Conservation (phyloP, 768 basidiomycete genomes). For the Chiua virens region DNA sequence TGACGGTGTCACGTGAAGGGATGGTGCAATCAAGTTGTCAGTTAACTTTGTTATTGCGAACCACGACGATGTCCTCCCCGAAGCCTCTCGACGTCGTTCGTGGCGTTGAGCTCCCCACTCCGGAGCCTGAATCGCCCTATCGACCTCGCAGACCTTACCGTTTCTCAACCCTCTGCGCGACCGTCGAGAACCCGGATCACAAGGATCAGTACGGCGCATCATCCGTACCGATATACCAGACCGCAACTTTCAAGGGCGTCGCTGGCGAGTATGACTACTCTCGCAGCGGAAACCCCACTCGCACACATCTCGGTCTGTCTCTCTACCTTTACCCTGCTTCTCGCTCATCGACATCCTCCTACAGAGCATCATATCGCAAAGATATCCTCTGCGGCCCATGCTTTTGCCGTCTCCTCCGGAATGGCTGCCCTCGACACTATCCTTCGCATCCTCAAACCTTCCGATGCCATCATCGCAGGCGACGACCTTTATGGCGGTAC, state of each 20-base stretch:
- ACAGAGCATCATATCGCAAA: constrained; percentile 96
- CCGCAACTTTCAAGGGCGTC: constrained; percentile 96
- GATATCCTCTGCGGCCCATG: constrained; percentile 89
- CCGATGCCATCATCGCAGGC: constrained; percentile 93
- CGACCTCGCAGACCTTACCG: constrained; percentile 71
- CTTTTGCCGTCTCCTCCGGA: constrained; percentile 91
- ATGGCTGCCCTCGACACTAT: constrained; percentile 99
- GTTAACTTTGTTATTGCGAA: not conserved
- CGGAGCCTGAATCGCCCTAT: constrained; percentile 77
- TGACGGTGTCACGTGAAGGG: constrained; percentile 15
- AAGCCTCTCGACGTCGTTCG: constrained; percentile 7
- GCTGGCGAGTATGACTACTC: constrained; percentile 90
- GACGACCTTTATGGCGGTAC: constrained; percentile 99
- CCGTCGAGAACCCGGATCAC: constrained; percentile 86
- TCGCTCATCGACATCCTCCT: constrained; percentile 2
- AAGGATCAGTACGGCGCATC: constrained; percentile 96
- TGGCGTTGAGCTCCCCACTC: constrained; percentile 67
- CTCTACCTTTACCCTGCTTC: not conserved
- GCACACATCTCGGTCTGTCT: constrained; percentile 84
- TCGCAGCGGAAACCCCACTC: constrained; percentile 93
- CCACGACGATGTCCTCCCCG: constrained; percentile 6
- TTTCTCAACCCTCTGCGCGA: constrained; percentile 90
- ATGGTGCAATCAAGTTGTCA: constrained; percentile 16
- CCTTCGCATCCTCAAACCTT: constrained; percentile 89
- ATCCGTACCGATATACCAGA: constrained; percentile 97